Evolutionary conservation across 116 monocot genomes (phyloP), one percentile per base, ranked within the genome.

Genomic region (Iris pallida): DNA sequence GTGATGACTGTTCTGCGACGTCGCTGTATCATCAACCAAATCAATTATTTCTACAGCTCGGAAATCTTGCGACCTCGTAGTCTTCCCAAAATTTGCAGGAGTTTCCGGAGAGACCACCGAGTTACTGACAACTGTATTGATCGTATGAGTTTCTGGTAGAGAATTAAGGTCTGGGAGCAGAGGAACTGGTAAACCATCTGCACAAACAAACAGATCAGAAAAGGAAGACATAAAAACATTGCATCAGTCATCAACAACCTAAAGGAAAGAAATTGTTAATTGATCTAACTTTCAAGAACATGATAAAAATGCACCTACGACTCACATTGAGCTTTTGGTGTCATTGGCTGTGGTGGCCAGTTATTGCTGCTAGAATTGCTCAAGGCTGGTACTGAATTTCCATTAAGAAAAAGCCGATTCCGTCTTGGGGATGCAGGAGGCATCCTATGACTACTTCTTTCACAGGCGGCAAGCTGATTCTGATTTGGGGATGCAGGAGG

Each of bases 241-340:
- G 30, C 30, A 30, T 30, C 30, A 30, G 30, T 30, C 30, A 30
- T 30, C 30, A 30, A 30, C 30, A 30, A 30, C 30, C 30, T 30
- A 30, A 49, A n/a, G 8, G 5, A 30, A 8, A 63, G 11, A 8
- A 48, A 17, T 13, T 12, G 48, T 11, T 8, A 2, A 60, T 60
- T 10, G 41, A 41, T 7, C 12, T 60, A 41, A 41, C 4, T 8
- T 41, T 11, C 20, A 60, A 17, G 42, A 71, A 64, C 47, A 30
- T 48, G 16, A n/a, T 48, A 47, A 59, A 57, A 66, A 16, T 1
- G 30, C 30, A 30, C 30, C 30, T 30, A 59, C 11, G 15, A 66
- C 74, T 66, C 47, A 74, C 66, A 59, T 45, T 57, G 65, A 19
- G 20, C 20, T 57, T 65, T 73, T 47, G 64, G 47, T 47, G n/a